A percentile compares a stretch with the other conserved stretches of the same genome.
Conservation (phyloP, 352 stramenopile genomes). For the Pythium brassicae region DNA sequence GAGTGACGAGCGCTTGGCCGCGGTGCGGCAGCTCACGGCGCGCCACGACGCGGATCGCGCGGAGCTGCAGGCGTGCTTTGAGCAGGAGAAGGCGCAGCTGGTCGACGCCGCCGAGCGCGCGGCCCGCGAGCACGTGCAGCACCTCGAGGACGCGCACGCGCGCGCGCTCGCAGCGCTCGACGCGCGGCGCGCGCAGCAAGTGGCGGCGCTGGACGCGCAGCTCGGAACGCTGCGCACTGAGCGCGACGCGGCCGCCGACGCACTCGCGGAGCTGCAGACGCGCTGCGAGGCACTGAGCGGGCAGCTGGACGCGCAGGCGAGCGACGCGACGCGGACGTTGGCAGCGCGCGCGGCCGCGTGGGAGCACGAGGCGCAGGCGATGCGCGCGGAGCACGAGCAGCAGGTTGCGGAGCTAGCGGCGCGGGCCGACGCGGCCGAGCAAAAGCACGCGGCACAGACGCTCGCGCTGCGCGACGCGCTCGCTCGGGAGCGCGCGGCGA, state of each 20-base stretch:
- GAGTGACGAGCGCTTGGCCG: conserved; percentile 39
- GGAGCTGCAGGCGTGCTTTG: conserved; percentile 43
- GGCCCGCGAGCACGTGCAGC: conserved; percentile 21
- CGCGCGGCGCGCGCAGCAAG: background rate
- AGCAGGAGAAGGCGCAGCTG: conserved; percentile 55
- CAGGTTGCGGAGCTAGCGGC: conserved; percentile 4
- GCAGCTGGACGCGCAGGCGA: background rate
- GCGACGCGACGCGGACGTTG: background rate
- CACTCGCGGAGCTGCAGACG: conserved; percentile 3
- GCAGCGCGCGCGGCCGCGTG: background rate
- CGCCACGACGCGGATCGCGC: conserved; percentile 43
- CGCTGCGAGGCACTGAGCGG: conserved; percentile 5
- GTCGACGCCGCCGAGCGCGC: conserved; percentile 39
- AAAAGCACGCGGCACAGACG: background rate
- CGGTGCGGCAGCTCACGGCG: conserved; percentile 37
- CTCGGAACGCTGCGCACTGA: conserved; percentile 1
- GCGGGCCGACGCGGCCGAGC: background rate
- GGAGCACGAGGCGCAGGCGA: conserved; percentile 4
- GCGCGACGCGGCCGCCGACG: background rate
- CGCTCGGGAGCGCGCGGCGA: background rate
- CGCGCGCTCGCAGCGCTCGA: conserved; percentile 17
- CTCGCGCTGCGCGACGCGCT: background rate
- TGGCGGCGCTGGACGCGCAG: background rate
- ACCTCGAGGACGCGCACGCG: conserved; percentile 25
- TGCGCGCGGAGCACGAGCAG: background rate